A percentile compares a stretch with the other conserved stretches of the same genome.
phyloP scores from a whole-genome alignment of 2,329 filamentous ascomycete genomes.

The Periconia sp. region DNA sequence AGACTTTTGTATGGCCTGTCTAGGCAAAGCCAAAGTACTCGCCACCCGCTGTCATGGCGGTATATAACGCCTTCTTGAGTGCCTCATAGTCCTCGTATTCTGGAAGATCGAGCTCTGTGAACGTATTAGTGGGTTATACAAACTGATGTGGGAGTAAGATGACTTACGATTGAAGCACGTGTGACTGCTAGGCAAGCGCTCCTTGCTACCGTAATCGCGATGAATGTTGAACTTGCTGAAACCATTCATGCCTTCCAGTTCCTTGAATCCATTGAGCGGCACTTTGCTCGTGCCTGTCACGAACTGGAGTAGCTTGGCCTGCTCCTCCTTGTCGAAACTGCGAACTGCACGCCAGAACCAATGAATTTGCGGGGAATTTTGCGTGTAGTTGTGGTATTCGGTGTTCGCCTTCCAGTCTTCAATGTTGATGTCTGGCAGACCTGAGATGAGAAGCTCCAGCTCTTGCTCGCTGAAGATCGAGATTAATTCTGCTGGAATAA shows the following conservation, averaged over 20 bases:
- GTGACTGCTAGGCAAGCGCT: conserved; percentile 91
- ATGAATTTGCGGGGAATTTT: conserved; percentile 93
- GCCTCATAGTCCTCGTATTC: conserved; percentile 97
- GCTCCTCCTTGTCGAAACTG: conserved; percentile 98
- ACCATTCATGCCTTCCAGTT: conserved; percentile 98
- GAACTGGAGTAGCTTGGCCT: conserved; percentile 94
- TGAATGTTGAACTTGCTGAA: conserved; percentile 98
- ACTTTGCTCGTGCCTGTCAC: conserved; percentile 98
- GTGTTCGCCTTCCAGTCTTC: conserved; percentile 99
- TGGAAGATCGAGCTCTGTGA: conserved; percentile 88
- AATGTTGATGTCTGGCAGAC: conserved; percentile 93
- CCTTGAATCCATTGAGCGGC: conserved; percentile 96
- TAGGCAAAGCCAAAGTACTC: conserved; percentile 98
- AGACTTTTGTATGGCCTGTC: conserved; percentile 14
- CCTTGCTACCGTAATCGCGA: conserved; percentile 94
- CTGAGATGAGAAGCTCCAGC: conserved; percentile 92
- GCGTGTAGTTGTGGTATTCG: conserved; percentile 96
- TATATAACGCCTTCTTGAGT: conserved; percentile 84
- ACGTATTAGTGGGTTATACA: conserved; percentile 39
- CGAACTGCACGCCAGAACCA: conserved; percentile 99
- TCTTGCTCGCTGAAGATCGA: conserved; percentile 99
- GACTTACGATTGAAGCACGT: conserved; percentile 98
- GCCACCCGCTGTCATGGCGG: conserved; percentile 95
- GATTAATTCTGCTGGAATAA: conserved; percentile 90
- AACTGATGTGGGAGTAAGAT: neutral